These are phyloP conservation scores for Metschnikowia colocasiae DNA, from an alignment of 805 yeast species.

Conservation along the genomic window DNA sequence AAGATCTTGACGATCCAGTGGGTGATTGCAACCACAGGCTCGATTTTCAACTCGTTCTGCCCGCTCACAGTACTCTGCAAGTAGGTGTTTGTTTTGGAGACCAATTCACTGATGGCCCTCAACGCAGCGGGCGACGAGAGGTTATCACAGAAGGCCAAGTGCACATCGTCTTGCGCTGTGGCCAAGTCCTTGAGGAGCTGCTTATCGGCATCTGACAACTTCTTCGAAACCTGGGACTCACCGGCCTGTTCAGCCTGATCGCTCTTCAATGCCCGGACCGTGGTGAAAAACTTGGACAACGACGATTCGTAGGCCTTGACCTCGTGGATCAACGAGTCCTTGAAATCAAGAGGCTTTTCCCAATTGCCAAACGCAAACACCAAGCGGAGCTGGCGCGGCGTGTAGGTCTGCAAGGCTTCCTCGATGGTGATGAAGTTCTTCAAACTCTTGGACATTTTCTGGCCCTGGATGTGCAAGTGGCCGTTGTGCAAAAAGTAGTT, in stretches of 20 bases:
- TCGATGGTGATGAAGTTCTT: slow-evolving; percentile 94
- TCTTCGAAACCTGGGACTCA: slow-evolving; percentile 53
- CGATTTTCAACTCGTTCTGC: slow-evolving; percentile 50
- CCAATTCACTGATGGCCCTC: slow-evolving; percentile 60
- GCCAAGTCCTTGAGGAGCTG: slow-evolving; percentile 49
- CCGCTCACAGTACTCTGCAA: slow-evolving; percentile 47
- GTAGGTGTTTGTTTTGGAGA: slow-evolving; percentile 70
- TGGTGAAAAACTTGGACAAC: slow-evolving; percentile 78
- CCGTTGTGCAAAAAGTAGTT: slow-evolving; percentile 97
- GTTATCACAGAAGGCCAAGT: slow-evolving; percentile 84
- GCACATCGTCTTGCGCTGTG: slow-evolving; percentile 55
- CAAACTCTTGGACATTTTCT: slow-evolving; percentile 93
- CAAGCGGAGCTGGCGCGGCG: slow-evolving; percentile 81
- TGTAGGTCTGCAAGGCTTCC: slow-evolving; percentile 71
- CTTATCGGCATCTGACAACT: slow-evolving; percentile 53
- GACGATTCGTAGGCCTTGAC: slow-evolving; percentile 73
- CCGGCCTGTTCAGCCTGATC: slow-evolving; percentile 55
- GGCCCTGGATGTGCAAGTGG: slow-evolving; percentile 97
- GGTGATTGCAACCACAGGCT: slow-evolving; percentile 61
- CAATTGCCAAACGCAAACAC: slow-evolving; percentile 90
- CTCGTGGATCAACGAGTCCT: slow-evolving; percentile 71
- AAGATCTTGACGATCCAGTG: slow-evolving; percentile 70
- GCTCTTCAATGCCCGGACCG: slow-evolving; percentile 72
- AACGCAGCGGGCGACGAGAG: slow-evolving; percentile 75
- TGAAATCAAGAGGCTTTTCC: slow-evolving; percentile 91